phyloP scores from a whole-genome alignment of 768 basidiomycete genomes.

The Rhodosporidiobolus odoratus region DNA sequence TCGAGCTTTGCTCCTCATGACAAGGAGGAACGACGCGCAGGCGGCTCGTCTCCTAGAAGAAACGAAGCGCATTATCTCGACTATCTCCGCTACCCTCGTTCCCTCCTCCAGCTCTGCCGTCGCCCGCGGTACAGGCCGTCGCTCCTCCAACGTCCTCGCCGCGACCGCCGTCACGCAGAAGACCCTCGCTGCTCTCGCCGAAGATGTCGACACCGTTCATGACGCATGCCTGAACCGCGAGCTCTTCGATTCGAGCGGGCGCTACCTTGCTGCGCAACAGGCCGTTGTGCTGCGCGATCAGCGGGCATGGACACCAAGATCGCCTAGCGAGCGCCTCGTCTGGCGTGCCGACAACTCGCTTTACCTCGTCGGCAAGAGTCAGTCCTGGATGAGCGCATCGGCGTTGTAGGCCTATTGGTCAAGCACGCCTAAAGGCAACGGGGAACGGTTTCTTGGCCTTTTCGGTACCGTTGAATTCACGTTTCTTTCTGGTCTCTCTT shows the following conservation, averaged over 20 bases:
- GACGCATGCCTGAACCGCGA: conserved; percentile 88
- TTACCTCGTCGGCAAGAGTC: conserved; percentile 55
- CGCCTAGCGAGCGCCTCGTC: conserved; percentile 83
- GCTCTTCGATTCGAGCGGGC: conserved; percentile 83
- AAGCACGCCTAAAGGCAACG: too few species aligned
- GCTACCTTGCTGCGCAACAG: conserved; percentile 97
- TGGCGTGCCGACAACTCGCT: conserved; percentile 88
- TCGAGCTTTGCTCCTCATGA: conserved; percentile 82
- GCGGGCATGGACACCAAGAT: conserved; percentile 87
- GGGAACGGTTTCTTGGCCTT: too few species aligned
- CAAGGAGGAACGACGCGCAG: conserved; percentile 80
- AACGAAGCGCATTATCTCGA: conserved; percentile 81
- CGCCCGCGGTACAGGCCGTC: background rate
- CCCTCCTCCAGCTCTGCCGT: background rate
- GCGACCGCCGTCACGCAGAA: conserved; percentile 21
- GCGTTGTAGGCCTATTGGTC: too few species aligned
- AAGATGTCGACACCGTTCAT: conserved; percentile 76
- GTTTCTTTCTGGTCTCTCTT: background rate
- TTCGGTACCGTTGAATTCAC: background rate
- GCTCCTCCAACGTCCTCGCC: conserved; percentile 13
- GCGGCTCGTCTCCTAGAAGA: conserved; percentile 67
- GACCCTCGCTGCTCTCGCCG: conserved; percentile 74
- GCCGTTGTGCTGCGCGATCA: conserved; percentile 95
- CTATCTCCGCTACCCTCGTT: conserved; percentile 52
- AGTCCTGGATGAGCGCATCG: conserved; percentile 19